Conservation (phyloP, 1,284 basidiomycete genomes). For the Heterobasidion occidentale region DNA sequence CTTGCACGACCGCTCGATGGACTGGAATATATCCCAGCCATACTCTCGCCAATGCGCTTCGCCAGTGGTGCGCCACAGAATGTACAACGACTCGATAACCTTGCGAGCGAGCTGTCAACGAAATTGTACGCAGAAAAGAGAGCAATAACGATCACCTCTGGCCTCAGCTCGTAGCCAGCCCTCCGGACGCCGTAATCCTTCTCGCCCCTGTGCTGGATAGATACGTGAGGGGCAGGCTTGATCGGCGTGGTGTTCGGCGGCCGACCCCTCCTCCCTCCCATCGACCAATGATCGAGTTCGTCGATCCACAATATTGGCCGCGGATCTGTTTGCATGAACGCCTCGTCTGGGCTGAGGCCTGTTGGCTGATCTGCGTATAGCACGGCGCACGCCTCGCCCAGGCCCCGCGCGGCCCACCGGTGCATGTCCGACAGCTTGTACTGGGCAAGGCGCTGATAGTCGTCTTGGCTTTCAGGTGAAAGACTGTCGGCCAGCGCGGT, state of each 20-base stretch:
- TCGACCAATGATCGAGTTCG: slow-evolving; percentile 41
- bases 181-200: slow-evolving; percentile 28
- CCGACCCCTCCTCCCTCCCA: slow-evolving; percentile 28
- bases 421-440: slow-evolving; percentile 40
- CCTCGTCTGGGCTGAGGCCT: slow-evolving; percentile 56
- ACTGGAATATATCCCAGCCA: slow-evolving; percentile 68
- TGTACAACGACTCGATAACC: slow-evolving; percentile 62
- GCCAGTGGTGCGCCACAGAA: slow-evolving; percentile 62
- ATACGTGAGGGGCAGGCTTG: slow-evolving; percentile 17
- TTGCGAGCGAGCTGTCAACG: slow-evolving; percentile 17
- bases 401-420: slow-evolving; percentile 58
- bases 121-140: neutral
- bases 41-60: slow-evolving; percentile 63
- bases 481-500: slow-evolving; percentile 27
- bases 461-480: slow-evolving; percentile 23
- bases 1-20: slow-evolving; percentile 54
- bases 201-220: slow-evolving; percentile 5
- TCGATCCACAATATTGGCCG: slow-evolving; percentile 38
- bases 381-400: slow-evolving; percentile 60
- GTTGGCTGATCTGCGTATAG: slow-evolving; percentile 55
- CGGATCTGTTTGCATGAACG: slow-evolving; percentile 13
- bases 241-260: slow-evolving; percentile 49
- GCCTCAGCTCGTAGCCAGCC: slow-evolving; percentile 46
- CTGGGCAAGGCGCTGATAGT: slow-evolving; percentile 22
- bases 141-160: slow-evolving; percentile 39